phyloP scores from a whole-genome alignment of 192 early-diverging fungal genomes.

The Backusella luteola region DNA sequence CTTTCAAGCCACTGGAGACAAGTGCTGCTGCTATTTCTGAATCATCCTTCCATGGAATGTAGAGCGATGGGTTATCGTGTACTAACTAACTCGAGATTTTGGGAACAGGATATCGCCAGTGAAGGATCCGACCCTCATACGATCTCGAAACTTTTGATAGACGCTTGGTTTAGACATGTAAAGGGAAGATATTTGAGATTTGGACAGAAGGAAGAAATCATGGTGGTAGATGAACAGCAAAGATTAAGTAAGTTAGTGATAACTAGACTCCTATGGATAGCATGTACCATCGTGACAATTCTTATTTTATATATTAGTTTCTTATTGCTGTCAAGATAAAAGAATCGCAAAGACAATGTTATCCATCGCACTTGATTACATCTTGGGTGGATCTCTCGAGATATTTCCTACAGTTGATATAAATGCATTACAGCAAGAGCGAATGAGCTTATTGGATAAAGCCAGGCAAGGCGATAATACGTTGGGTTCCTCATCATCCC shows the following conservation, averaged over 20 bases:
- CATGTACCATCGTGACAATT: neutral
- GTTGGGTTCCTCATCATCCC: neutral
- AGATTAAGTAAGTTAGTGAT: slow-evolving; percentile 1
- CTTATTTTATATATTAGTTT: neutral
- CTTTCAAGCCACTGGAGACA: slow-evolving; percentile 27
- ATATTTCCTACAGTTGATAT: slow-evolving; percentile 21
- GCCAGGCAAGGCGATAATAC: neutral
- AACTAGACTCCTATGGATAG: neutral
- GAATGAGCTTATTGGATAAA: slow-evolving; percentile 15
- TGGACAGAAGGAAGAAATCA: slow-evolving; percentile 12
- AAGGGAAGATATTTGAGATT: slow-evolving; percentile 16
- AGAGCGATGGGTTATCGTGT: slow-evolving; percentile 25
- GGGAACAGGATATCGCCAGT: neutral
- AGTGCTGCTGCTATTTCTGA: slow-evolving; percentile 29
- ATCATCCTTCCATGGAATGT: slow-evolving; percentile 32
- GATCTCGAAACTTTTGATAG: slow-evolving; percentile 14
- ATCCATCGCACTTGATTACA: slow-evolving; percentile 9
- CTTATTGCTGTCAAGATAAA: slow-evolving; percentile 13
- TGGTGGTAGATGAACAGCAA: slow-evolving; percentile 9
- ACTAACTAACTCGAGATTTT: slow-evolving; percentile 22
- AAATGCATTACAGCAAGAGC: slow-evolving; percentile 17
- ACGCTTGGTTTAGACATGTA: slow-evolving; percentile 34
- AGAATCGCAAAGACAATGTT: slow-evolving; percentile 17
- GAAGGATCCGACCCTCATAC: neutral
- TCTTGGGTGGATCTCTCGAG: slow-evolving; percentile 12